Evolutionary conservation across 495 filamentous ascomycete genomes (phyloP).

Genomic region (Tuber brumale): DNA sequence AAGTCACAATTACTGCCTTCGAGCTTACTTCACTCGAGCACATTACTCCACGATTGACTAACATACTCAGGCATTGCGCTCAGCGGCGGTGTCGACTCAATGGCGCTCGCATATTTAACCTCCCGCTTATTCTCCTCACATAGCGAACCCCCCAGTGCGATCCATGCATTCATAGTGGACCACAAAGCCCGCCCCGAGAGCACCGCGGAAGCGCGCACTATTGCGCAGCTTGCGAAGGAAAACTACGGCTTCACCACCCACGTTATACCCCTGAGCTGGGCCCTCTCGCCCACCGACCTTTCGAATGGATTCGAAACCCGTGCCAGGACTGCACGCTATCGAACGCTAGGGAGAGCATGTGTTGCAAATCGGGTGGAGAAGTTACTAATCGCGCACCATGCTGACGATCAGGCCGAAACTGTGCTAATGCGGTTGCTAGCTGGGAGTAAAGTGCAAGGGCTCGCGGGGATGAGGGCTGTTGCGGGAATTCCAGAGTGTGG

Average conservation of each 20-base stretch:
- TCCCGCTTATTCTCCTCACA: conserved; percentile 45
- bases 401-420: conserved; percentile 83
- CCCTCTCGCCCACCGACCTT: conserved; percentile 44
- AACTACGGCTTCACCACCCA: conserved; percentile 23
- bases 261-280: conserved; percentile 45
- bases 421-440: conserved; percentile 73
- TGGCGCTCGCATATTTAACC: conserved; percentile 81
- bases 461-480: conserved; percentile 60
- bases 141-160: conserved; percentile 43
- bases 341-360: conserved; percentile 59
- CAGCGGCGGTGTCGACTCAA: conserved; percentile 92
- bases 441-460: conserved; percentile 69
- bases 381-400: conserved; percentile 72
- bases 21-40: not conserved
- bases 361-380: conserved; percentile 51
- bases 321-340: conserved; percentile 70
- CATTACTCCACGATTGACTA: not conserved
- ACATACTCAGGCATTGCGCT: conserved; percentile 62
- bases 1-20: not conserved
- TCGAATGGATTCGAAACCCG: conserved; percentile 62
- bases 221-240: conserved; percentile 50
- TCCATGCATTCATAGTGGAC: conserved; percentile 69
- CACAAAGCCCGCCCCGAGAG: conserved; percentile 68
- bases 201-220: conserved; percentile 57
- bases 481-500: conserved; percentile 75